Base-by-base conservation (phyloP, 2,329 filamentous ascomycete genomes). In the Penicillium sp. region DNA sequence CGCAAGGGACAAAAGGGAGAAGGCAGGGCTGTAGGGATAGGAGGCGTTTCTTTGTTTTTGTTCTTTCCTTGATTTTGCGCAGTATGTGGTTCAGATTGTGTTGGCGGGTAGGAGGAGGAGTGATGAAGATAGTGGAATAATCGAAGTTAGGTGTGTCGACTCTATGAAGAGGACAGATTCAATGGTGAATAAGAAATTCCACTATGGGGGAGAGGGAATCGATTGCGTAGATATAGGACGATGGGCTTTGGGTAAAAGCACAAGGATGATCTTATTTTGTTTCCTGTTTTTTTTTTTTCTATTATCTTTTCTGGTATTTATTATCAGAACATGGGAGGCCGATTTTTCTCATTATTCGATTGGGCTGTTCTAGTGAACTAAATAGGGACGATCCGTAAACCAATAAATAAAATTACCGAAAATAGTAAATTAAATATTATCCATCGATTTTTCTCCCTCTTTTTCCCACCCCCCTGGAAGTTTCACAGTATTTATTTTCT, bases 1-100 rank as follows among this genome's bases (percentile, higher is more conserved):
- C 66, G 72, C 71, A 76, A 74, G 74, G 69, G 68, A 69, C 65
- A 73, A 71, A 73, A 71, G 69, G 67, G 71, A 68, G 68, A 73
- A 66, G 55, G 67, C 68, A 71, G 66, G 68, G 62, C 54, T 63
- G 54, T 51, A 63, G 61, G 59, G 58, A 22, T 57, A 63, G 62
- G 59, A 63, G 58, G 51, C 54, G 60, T 59, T 48, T 48, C 8
- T 37, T 40, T 38, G 5, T 19, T 30, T 53, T 26, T 22, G 19
- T 22, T 22, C 19, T 13, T 22, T 40, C 14, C 49, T 25, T 52
- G 25, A 28, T 37, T 52, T 52, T 40, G 52, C 33, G 49, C 51
- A 52, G 54, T 37, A 40, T 19, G 33, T 33, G 52, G 8, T 30
- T 54, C 52, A 56, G 57, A 60, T 54, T 40, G 51, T 16, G 42